phyloP scores from a whole-genome alignment of 2,329 filamentous ascomycete species.

The Pyrenochaeta sp. region DNA sequence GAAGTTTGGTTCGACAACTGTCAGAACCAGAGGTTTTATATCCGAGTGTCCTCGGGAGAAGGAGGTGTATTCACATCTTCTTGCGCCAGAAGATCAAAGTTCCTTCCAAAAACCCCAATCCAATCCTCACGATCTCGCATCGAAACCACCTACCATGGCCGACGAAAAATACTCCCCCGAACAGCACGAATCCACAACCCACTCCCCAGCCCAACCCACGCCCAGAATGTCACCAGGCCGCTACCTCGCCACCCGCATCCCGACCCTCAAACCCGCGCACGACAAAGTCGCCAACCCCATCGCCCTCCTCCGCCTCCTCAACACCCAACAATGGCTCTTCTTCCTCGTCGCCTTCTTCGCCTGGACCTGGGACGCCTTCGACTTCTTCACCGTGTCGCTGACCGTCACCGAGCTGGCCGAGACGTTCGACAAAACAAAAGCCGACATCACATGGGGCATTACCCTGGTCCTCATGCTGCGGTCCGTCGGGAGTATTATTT shows the following conservation, averaged over 20 bases:
- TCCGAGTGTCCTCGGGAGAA: too few species aligned
- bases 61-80: background rate
- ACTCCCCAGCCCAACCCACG: constrained; percentile 3
- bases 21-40: too few species aligned
- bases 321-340: constrained; percentile 66
- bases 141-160: constrained; percentile 20
- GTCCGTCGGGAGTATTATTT: constrained; percentile 65
- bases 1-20: background rate
- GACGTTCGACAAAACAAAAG: constrained; percentile 61
- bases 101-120: too few species aligned
- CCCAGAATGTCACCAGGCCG: constrained; percentile 43
- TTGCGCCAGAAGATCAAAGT: too few species aligned
- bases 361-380: constrained; percentile 61
- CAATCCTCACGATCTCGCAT: too few species aligned
- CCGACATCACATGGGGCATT: constrained; percentile 67
- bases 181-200: constrained; percentile 28
- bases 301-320: constrained; percentile 59
- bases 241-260: constrained; percentile 62
- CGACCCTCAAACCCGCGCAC: constrained; percentile 64
- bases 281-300: constrained; percentile 62
- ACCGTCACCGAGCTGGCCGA: constrained; percentile 62
- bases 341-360: constrained; percentile 58
- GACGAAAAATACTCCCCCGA: constrained; percentile 23
- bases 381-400: constrained; percentile 69
- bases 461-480: constrained; percentile 63